Conservation (phyloP, 768 basidiomycete species). For the Macrocybe gigantea region DNA sequence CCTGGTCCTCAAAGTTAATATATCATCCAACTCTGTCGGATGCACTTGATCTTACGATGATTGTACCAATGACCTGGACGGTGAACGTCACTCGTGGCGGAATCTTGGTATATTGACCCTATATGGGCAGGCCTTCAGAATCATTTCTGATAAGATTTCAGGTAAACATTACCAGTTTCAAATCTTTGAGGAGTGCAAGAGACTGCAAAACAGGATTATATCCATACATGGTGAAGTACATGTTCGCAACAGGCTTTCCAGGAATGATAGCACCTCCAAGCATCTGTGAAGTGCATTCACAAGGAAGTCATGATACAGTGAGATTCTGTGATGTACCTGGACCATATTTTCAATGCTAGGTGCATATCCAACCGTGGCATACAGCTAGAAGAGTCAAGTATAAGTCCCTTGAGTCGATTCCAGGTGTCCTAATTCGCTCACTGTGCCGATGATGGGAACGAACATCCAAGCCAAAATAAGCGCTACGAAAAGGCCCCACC, state of each 20-base stretch:
- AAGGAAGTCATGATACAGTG: not conserved
- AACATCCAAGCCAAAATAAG: conserved; percentile 40
- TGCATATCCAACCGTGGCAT: conserved; percentile 35
- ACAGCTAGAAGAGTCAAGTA: conserved; percentile 17
- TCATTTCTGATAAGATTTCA: conserved; percentile 3
- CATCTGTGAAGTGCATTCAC: conserved; percentile 24
- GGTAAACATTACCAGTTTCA: conserved; percentile 20
- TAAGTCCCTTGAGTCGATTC: not conserved
- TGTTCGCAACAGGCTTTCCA: conserved; percentile 35
- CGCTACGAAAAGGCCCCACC: conserved; percentile 33
- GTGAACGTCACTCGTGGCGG: conserved; percentile 54
- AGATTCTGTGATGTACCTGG: conserved; percentile 14
- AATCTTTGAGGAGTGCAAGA: conserved; percentile 19
- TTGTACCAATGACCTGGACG: conserved; percentile 46
- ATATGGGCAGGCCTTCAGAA: not conserved
- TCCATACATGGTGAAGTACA: conserved; percentile 30
- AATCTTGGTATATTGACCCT: conserved; percentile 44
- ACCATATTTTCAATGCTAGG: conserved; percentile 29
- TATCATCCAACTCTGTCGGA: not conserved
- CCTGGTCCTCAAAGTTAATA: conserved; percentile 15
- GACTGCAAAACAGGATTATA: conserved; percentile 25
- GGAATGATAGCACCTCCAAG: conserved; percentile 38
- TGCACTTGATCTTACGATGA: conserved; percentile 29
- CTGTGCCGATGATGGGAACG: conserved; percentile 42
- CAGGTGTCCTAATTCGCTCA: conserved; percentile 12